Conservation (phyloP, 768 basidiomycete genomes). For the Tubosaeta brunneosetosa region DNA sequence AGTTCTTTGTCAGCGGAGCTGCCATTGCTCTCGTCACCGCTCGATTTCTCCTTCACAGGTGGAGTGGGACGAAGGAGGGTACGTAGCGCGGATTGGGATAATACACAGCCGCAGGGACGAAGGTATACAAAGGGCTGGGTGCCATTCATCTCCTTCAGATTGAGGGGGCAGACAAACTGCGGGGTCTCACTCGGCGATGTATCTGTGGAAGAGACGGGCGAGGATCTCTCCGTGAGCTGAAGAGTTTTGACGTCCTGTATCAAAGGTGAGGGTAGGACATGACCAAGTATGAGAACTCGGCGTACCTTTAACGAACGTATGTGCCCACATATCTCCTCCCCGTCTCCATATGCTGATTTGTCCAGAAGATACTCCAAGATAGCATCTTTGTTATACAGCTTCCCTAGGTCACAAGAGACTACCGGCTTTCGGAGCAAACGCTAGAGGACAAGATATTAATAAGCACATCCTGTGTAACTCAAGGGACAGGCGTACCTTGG, state of each 20-base stretch:
- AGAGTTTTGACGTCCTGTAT: slow-evolving; percentile 80
- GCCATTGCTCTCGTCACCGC: slow-evolving; percentile 27
- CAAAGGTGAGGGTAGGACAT: background rate
- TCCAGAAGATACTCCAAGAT: slow-evolving; percentile 88
- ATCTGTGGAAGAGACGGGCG: slow-evolving; percentile 34
- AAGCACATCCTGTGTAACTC: background rate
- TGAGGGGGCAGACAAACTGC: slow-evolving; percentile 87
- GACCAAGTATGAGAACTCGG: background rate
- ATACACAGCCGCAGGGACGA: slow-evolving; percentile 83
- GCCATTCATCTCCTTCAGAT: slow-evolving; percentile 94
- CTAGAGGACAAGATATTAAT: slow-evolving; percentile 36
- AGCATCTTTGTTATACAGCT: slow-evolving; percentile 95
- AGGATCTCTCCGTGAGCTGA: slow-evolving; percentile 71
- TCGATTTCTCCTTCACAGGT: slow-evolving; percentile 19
- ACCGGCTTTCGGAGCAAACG: slow-evolving; percentile 82
- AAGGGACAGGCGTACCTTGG: slow-evolving; percentile 59
- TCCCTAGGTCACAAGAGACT: slow-evolving; percentile 88
- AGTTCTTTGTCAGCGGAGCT: slow-evolving; percentile 29
- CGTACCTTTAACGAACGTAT: slow-evolving; percentile 84
- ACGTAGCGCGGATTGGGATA: slow-evolving; percentile 79
- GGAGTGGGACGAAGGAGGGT: slow-evolving; percentile 39
- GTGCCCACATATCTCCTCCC: slow-evolving; percentile 88
- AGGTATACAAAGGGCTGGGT: slow-evolving; percentile 84
- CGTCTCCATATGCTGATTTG: slow-evolving; percentile 81
- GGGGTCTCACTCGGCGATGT: slow-evolving; percentile 43